Base-by-base conservation (phyloP, 306 rosid species). In the Abrus pulchellus region DNA sequence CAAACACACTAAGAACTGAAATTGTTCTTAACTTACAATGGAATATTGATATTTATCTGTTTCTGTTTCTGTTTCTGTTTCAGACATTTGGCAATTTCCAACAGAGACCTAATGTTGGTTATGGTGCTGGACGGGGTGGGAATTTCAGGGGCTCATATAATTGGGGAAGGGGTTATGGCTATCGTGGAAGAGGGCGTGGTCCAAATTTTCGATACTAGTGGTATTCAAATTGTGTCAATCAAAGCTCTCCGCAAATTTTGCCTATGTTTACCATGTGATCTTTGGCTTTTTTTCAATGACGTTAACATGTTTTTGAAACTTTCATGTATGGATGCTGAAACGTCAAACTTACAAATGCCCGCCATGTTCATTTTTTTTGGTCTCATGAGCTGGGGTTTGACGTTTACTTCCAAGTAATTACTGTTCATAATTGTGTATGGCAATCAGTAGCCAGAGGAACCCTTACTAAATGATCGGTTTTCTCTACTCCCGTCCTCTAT, bases 51-150 rank as follows among this genome's bases (percentile, higher is more conserved):
- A 28, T 69, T 75, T 45, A 13, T 77, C 64, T 62, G 30, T 77
- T 64, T 69, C 59, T 11, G 71, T 80, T 70, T 62, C 93, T 62
- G 30, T 77, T 64, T 69, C 59, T 11, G 66, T 80, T 70, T 62
- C 93, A 92, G 97, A 81, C 91, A 50, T 89, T 83, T 76, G 93
- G 86, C 80, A 83, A 82, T 84, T 81, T 85, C 74, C 87, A 85
- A 44, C 89, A 72, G 78, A 88, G 86, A 81, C 88, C 86, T 71
- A 65, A 78, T 54, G 29, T 70, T 59, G 75, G 83, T 57, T 75
- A 86, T 68, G 90, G 84, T 53, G 73, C 71, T 75, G 93, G 89
- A 14, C 87, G 83, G 30, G 85, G 90, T 75, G 82, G 41, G 65
- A 68, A 66, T 85, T 78, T 82, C 82, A 66, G 72, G 78, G 86